Percentiles rank a stretch among this genome's conserved stretches.
phyloP scores from a whole-genome alignment of 2,329 filamentous ascomycete genomes.

The Diaporthe sp. region DNA sequence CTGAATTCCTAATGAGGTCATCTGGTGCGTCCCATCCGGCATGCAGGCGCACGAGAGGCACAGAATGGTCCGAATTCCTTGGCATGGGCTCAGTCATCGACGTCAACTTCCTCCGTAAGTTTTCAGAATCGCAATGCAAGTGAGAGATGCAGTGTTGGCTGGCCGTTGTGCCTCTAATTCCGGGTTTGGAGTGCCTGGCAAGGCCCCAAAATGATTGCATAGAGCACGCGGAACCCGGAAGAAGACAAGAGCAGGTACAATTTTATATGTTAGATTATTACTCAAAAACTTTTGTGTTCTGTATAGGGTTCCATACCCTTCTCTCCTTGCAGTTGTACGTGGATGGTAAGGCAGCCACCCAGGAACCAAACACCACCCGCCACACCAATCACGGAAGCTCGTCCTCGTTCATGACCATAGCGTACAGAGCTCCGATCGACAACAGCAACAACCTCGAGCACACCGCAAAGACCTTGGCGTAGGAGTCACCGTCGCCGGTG shows the following conservation, averaged over 20 bases:
- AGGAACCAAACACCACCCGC: not conserved
- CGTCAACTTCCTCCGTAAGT: not conserved
- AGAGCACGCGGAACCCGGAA: not conserved
- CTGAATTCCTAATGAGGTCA: not conserved
- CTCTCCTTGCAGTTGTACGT: too few relatives aligned
- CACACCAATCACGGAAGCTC: slow-evolving; percentile 31
- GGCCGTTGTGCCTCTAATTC: too few relatives aligned
- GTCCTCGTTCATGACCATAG: slow-evolving; percentile 38
- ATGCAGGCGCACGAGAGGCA: not conserved
- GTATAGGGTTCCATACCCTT: too few relatives aligned
- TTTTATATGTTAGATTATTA: too few relatives aligned
- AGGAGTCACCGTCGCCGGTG: slow-evolving; percentile 43
- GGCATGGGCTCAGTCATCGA: not conserved
- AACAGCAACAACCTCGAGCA: slow-evolving; percentile 45
- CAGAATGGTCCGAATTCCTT: not conserved
- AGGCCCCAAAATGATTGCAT: too few relatives aligned
- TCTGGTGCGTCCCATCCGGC: not conserved
- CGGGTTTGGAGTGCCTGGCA: not conserved
- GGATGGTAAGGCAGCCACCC: too few relatives aligned
- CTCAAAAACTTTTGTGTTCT: too few relatives aligned
- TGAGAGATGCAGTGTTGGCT: not conserved
- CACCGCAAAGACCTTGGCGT: slow-evolving; percentile 43
- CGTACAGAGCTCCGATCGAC: slow-evolving; percentile 43
- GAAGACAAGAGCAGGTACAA: not conserved
- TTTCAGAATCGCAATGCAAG: too few relatives aligned